Conservation (phyloP, 2,329 filamentous ascomycete genomes). For the Eutypa lata region DNA sequence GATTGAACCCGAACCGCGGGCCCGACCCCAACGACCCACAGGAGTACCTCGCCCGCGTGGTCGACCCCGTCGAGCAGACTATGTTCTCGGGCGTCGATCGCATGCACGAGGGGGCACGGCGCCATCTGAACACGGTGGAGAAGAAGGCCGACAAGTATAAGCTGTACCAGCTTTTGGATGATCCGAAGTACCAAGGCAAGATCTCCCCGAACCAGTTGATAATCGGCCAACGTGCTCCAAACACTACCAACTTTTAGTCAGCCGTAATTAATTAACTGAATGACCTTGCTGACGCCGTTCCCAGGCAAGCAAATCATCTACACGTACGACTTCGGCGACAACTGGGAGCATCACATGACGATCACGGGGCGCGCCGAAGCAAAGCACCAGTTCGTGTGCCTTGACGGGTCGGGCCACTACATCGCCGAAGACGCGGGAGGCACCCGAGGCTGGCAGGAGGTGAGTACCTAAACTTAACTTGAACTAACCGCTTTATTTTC, state of each 20-base stretch:
- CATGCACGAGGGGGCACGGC: constrained; percentile 10
- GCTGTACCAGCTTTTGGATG: constrained; percentile 15
- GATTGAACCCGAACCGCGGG: neutral
- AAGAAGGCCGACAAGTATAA: constrained; percentile 8
- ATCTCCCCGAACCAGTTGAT: too few species aligned
- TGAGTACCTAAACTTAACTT: too few species aligned
- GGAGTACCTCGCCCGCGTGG: constrained; percentile 10
- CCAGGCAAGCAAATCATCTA: constrained; percentile 10
- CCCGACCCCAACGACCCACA: neutral
- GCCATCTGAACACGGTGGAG: constrained; percentile 11
- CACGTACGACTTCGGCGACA: constrained; percentile 20
- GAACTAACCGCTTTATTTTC: too few species aligned
- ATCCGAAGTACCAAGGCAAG: constrained; percentile 10
- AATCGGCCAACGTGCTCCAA: too few species aligned
- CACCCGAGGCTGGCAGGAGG: constrained; percentile 20
- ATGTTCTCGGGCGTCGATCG: constrained; percentile 6
- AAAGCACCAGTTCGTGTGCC: neutral
- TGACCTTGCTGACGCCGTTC: too few species aligned
- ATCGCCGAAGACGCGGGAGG: constrained; percentile 30
- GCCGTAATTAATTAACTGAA: too few species aligned
- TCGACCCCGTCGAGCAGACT: constrained; percentile 5
- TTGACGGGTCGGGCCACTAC: constrained; percentile 14
- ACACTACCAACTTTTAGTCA: too few species aligned
- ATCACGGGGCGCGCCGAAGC: constrained; percentile 8
- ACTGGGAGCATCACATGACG: constrained; percentile 17